Conservation (phyloP, 441 rosid species). For the Corymbia calophylla region DNA sequence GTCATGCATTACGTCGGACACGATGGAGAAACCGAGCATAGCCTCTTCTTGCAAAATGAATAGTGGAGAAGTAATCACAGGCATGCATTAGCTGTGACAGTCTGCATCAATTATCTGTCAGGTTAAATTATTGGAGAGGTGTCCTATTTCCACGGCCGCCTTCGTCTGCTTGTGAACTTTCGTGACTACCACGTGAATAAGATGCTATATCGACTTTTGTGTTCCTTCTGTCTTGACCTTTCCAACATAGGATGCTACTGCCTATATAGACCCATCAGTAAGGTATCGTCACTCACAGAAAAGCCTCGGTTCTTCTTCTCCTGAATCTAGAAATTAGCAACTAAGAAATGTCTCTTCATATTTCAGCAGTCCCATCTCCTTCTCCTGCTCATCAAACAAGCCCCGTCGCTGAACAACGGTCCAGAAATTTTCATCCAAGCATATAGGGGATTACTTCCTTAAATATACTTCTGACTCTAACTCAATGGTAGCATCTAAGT, state of each 20-base stretch:
- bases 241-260: too few species aligned
- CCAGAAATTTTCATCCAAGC: neutral
- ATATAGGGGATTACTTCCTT: neutral
- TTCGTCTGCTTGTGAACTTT: neutral
- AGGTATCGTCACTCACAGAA: neutral
- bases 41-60: too few species aligned
- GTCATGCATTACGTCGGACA: too few species aligned
- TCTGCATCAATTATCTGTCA: too few species aligned
- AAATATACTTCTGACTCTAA: too few species aligned
- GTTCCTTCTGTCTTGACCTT: too few species aligned
- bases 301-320: neutral
- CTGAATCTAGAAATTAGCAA: neutral
- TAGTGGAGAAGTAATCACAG: too few species aligned
- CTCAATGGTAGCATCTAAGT: too few species aligned
- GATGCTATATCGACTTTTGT: neutral
- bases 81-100: too few species aligned
- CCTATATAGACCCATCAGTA: neutral
- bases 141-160: neutral
- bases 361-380: neutral
- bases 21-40: too few species aligned
- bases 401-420: neutral
- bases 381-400: neutral
- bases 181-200: neutral
- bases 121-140: neutral
- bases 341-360: neutral